phyloP scores from a whole-genome alignment of 805 yeast species.

The Candida dendrica region DNA sequence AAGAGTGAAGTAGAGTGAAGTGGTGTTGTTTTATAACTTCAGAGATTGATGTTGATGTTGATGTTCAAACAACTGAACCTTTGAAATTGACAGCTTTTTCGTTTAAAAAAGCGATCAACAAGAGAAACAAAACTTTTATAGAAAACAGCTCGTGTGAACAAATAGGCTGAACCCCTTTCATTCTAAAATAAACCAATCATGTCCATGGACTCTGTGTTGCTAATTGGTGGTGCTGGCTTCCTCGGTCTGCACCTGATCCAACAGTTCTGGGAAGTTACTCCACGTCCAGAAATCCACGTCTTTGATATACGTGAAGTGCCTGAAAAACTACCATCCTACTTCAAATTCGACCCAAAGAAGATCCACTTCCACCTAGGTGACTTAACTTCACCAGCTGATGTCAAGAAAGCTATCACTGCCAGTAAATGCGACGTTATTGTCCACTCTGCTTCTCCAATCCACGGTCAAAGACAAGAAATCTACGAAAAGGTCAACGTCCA shows the following conservation, averaged over 20 bases:
- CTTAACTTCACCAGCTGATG: constrained; percentile 66
- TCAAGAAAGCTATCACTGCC: constrained; percentile 49
- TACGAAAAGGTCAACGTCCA: constrained; percentile 86
- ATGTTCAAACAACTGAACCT: too few species aligned
- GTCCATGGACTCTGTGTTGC: constrained; percentile 42
- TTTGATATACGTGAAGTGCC: constrained; percentile 91
- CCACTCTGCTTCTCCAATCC: constrained; percentile 96
- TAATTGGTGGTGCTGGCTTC: constrained; percentile 96
- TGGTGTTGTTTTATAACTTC: too few species aligned
- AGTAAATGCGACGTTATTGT: constrained; percentile 71
- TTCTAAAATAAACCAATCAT: background rate
- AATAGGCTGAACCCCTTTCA: background rate
- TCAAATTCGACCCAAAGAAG: constrained; percentile 58
- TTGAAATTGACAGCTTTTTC: too few species aligned
- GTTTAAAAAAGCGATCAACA: too few species aligned
- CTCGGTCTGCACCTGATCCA: constrained; percentile 87
- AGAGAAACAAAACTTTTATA: background rate
- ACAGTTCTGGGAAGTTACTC: constrained; percentile 61
- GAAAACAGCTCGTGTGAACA: background rate
- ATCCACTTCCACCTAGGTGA: constrained; percentile 75
- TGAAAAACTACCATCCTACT: constrained; percentile 57
- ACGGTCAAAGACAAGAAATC: constrained; percentile 73
- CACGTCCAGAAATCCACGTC: constrained; percentile 71
- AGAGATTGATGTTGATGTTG: too few species aligned
- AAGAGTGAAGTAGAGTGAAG: too few species aligned